phyloP scores from a whole-genome alignment of 2,329 filamentous ascomycete species.

The Sporothrix humicola region DNA sequence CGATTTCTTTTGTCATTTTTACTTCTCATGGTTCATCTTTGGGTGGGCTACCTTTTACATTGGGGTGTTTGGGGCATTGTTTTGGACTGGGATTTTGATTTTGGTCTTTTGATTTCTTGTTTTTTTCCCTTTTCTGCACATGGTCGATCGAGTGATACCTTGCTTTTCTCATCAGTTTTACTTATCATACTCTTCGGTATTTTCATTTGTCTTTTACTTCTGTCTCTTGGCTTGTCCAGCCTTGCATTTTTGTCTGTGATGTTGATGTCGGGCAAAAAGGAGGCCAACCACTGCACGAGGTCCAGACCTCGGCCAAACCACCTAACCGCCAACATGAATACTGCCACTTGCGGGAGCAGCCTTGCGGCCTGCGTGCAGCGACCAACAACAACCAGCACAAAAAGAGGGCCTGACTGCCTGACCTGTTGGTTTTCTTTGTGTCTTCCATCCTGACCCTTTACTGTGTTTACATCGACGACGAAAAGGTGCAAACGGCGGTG shows the following conservation, averaged over 20 bases:
- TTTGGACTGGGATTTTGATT: neutral
- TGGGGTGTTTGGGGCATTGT: conserved; percentile 19
- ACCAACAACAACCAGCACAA: neutral
- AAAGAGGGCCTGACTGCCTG: no score
- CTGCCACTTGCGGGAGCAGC: neutral
- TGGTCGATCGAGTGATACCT: conserved; percentile 23
- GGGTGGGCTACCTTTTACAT: neutral
- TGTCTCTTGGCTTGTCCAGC: neutral
- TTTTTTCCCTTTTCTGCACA: neutral
- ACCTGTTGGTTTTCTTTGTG: neutral
- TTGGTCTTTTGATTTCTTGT: neutral
- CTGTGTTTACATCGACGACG: no score
- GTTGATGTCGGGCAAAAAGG: neutral
- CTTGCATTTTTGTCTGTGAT: neutral
- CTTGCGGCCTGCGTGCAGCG: neutral
- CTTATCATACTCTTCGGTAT: neutral
- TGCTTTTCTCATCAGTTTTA: neutral
- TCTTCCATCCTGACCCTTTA: no score
- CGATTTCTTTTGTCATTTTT: neutral
- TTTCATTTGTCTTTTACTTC: conserved; percentile 2
- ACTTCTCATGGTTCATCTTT: neutral
- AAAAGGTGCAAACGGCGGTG: no score
- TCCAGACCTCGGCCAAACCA: neutral
- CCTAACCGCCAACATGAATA: neutral
- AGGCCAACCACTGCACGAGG: conserved; percentile 7